Conservation (phyloP, 2,329 filamentous ascomycete genomes). For the Cordyceps militaris region DNA sequence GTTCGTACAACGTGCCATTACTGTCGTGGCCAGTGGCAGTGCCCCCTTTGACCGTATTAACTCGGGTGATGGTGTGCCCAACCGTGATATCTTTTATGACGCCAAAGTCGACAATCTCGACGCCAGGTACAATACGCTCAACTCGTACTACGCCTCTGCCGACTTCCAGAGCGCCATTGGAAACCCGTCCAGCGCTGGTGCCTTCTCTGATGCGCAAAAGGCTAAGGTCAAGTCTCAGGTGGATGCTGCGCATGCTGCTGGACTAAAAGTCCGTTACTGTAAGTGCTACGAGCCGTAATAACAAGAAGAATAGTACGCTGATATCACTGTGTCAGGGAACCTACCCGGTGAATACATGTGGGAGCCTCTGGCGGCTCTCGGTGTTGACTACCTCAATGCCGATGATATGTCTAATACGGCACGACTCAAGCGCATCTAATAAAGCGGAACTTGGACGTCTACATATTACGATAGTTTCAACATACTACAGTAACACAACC, state of each 20-base stretch:
- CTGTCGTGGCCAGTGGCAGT: constrained; percentile 62
- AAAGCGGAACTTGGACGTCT: not conserved
- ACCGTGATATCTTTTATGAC: constrained; percentile 13
- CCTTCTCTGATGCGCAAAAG: constrained; percentile 13
- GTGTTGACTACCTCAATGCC: constrained; percentile 15
- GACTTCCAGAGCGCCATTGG: constrained; percentile 14
- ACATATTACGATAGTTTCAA: not conserved
- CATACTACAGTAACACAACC: not conserved
- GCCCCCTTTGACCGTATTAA: constrained; percentile 14
- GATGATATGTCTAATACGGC: constrained; percentile 16
- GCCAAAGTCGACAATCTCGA: constrained; percentile 12
- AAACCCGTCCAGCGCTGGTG: constrained; percentile 7
- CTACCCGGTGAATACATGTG: constrained; percentile 17
- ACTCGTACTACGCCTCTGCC: constrained; percentile 16
- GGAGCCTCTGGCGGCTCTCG: constrained; percentile 14
- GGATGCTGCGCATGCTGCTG: constrained; percentile 11
- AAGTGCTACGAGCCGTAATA: not conserved
- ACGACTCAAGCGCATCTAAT: constrained; percentile 10
- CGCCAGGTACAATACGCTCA: constrained; percentile 14
- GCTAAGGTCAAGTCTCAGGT: constrained; percentile 13
- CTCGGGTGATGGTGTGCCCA: constrained; percentile 13
- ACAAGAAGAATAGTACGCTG: not conserved
- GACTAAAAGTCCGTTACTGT: constrained; percentile 17
- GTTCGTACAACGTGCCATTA: constrained; percentile 51
- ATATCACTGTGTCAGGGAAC: constrained; percentile 7